Conservation (phyloP, 495 filamentous ascomycete species). For the Articulospora tetracladia region DNA sequence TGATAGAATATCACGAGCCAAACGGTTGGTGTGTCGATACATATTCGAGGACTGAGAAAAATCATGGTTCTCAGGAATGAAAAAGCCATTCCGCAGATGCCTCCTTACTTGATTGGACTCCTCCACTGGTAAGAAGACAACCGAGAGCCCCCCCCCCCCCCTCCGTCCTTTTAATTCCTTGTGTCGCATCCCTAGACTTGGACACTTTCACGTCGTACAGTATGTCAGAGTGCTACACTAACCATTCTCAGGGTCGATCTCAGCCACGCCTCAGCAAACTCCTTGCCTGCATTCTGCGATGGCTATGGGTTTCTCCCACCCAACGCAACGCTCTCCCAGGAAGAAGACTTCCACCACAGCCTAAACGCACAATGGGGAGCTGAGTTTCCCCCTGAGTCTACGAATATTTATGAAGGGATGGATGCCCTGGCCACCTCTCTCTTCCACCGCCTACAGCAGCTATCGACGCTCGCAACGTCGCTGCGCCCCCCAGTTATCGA, state of each 20-base stretch:
- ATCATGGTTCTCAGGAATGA: not conserved
- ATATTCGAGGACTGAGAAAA: not conserved
- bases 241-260: slow-evolving; percentile 3
- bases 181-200: not conserved
- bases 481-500: not conserved
- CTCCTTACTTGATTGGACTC: not conserved
- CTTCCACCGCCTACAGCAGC: not conserved
- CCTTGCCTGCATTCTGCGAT: not conserved
- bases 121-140: not conserved
- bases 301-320: not conserved
- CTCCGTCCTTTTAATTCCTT: too few relatives aligned
- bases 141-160: too few relatives aligned
- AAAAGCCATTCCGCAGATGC: not conserved
- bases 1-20: not conserved
- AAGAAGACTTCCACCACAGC: not conserved
- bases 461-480: not conserved
- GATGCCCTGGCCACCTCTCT: not conserved
- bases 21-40: not conserved
- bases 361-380: not conserved
- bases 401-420: not conserved
- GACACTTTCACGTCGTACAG: not conserved
- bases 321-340: not conserved
- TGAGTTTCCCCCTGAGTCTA: not conserved
- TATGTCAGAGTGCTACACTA: not conserved
- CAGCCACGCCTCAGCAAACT: not conserved